phyloP scores from a whole-genome alignment of 202 grass and related monocot species.

The Setaria viridis region DNA sequence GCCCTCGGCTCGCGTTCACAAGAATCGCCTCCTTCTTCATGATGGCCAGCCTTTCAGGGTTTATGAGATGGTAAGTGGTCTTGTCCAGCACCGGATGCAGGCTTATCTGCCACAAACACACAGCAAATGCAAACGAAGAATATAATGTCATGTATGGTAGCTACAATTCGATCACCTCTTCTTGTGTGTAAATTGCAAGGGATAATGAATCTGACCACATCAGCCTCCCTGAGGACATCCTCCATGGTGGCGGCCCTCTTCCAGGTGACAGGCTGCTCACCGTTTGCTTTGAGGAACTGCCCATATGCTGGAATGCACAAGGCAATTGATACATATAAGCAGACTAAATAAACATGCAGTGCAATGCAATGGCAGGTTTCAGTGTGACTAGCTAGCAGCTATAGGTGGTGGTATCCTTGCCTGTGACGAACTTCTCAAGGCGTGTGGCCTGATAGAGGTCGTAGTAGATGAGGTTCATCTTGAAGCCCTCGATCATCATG shows the following conservation, averaged over 20 bases:
- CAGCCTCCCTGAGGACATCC: constrained; percentile 90
- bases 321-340: not conserved
- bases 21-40: constrained; percentile 96
- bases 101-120: constrained; percentile 64
- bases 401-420: constrained; percentile 19
- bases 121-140: not conserved
- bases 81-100: constrained; percentile 90
- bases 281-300: constrained; percentile 84
- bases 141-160: not conserved
- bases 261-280: constrained; percentile 84
- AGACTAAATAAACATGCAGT: not conserved
- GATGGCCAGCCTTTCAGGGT: constrained; percentile 78
- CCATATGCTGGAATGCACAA: constrained; percentile 64
- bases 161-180: too few species aligned
- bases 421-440: constrained; percentile 96
- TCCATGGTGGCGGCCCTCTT: constrained; percentile 93
- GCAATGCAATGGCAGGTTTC: too few species aligned
- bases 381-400: too few species aligned
- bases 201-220: constrained; percentile 62
- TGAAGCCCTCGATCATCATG: constrained; percentile 98
- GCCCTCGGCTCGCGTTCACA: constrained; percentile 91
- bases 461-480: constrained; percentile 95
- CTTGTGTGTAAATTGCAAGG: not conserved
- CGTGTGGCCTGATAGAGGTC: constrained; percentile 89
- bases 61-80: constrained; percentile 96